These are phyloP conservation scores for Cyclocybe aegerita DNA, from an alignment of 768 basidiomycete genomes.

Conservation along the genomic window DNA sequence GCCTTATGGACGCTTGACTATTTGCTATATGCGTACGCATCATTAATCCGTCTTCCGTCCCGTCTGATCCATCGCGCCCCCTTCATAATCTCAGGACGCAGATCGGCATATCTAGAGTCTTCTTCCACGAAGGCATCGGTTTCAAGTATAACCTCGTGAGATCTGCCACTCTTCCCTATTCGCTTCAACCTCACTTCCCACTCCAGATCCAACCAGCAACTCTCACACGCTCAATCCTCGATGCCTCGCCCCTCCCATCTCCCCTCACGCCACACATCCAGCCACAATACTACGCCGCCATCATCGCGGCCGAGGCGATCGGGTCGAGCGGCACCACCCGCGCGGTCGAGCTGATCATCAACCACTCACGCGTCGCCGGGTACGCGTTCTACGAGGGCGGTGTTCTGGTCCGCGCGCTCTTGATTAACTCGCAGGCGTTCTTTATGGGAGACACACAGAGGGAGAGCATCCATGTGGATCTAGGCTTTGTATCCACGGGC, in stretches of 20 bases:
- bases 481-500: slow-evolving; percentile 30
- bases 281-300: slow-evolving; percentile 64
- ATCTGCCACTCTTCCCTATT: neutral
- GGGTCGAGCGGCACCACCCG: slow-evolving; percentile 41
- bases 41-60: neutral
- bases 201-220: slow-evolving; percentile 61
- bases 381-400: slow-evolving; percentile 60
- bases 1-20: slow-evolving; percentile 72
- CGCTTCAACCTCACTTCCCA: neutral
- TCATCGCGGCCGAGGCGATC: slow-evolving; percentile 59
- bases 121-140: slow-evolving; percentile 69
- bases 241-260: slow-evolving; percentile 47
- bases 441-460: slow-evolving; percentile 34
- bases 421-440: slow-evolving; percentile 62
- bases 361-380: slow-evolving; percentile 48
- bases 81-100: slow-evolving; percentile 30
- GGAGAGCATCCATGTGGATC: slow-evolving; percentile 38
- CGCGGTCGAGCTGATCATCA: slow-evolving; percentile 48
- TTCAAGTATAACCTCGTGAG: slow-evolving; percentile 69
- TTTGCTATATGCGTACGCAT: slow-evolving; percentile 49
- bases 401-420: slow-evolving; percentile 44
- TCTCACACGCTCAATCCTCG: slow-evolving; percentile 54
- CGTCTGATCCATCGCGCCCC: neutral
- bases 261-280: slow-evolving; percentile 62
- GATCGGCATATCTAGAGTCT: slow-evolving; percentile 51